Base-by-base conservation (phyloP, 768 basidiomycete species). In the Trametes sanguinea region DNA sequence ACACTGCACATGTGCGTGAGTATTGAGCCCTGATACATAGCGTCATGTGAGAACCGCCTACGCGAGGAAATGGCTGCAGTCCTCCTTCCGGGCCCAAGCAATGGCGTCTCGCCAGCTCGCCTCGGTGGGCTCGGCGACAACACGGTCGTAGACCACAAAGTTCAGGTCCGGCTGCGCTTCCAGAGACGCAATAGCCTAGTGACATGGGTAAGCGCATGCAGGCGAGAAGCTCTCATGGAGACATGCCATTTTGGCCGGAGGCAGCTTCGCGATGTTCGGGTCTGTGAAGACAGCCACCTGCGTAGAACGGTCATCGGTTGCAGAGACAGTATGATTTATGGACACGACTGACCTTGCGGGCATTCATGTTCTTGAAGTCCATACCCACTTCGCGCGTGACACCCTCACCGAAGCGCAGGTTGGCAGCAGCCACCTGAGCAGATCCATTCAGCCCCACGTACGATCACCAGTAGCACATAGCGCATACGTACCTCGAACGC, bases 271-370 rank as follows among this genome's bases (percentile, higher is more conserved):
- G 27, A 98, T 82, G 58, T 88, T 91, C 11, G 87, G 85, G 69
- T 98, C 96, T 4, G 96, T 98, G 73, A 95, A 96, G 22, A 98
- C 91, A 16, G 85, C 96, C 65, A 98, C 92, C 88, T 97, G 70
- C 4, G 45, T n/a, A 9, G 60, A 61, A 37, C 33, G 44, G 22
- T 32, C 50, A 10, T 29, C 11, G 7, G 16, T 4, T 9, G 3
- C 30, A 9, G 14, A 16, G 29, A 51, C 8, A 35, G 44, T 47
- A 14, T 22, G n/a, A n/a, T 6, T 39, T 3, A 17, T 63, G 40
- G 32, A 9, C 65, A 32, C 8, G 11, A 50, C 71, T n/a, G 65
- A 89, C 92, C 82, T 92, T 94, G 67, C 85, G 83, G 6, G 94
- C 93, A 59, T 88, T 90, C 90, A 93, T 89, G 76, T 95, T 95